Evolutionary conservation across 495 filamentous ascomycete species (phyloP).

Genomic region (Aspergillus panamensis): DNA sequence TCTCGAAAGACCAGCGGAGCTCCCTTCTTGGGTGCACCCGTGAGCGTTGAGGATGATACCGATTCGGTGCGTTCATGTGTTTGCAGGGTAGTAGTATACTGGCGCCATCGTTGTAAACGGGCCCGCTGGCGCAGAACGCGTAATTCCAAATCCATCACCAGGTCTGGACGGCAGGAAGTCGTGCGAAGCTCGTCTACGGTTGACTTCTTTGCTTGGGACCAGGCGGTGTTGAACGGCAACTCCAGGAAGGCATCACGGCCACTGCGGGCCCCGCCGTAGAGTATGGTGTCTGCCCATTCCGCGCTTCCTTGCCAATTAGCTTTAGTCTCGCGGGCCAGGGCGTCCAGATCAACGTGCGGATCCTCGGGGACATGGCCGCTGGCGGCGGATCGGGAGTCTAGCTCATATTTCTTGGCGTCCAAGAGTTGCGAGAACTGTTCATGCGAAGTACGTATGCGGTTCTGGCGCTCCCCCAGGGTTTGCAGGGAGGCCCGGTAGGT

Average conservation of each 20-base stretch:
- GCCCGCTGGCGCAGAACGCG: conserved; percentile 58
- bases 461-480: conserved; percentile 40
- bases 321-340: conserved; percentile 48
- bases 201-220: conserved; percentile 56
- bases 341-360: conserved; percentile 37
- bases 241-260: conserved; percentile 61
- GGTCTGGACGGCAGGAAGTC: conserved; percentile 26
- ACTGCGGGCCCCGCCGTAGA: conserved; percentile 59
- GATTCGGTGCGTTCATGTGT: conserved; percentile 19
- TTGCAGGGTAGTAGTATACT: conserved; percentile 51
- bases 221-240: conserved; percentile 62
- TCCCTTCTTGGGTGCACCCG: conserved; percentile 12
- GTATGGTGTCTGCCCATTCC: conserved; percentile 62
- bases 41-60: conserved; percentile 6
- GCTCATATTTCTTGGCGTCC: conserved; percentile 47
- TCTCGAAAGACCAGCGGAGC: conserved; percentile 32
- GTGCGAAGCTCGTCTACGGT: conserved; percentile 49
- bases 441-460: conserved; percentile 46
- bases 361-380: conserved; percentile 18
- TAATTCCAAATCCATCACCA: conserved; percentile 58
- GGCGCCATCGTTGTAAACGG: conserved; percentile 67
- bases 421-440: conserved; percentile 59
- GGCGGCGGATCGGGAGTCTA: conserved; percentile 33
- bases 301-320: conserved; percentile 73
- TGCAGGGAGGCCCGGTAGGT: conserved; percentile 66